Base-by-base conservation (phyloP, 2,329 filamentous ascomycete species). In the Sclerotinia borealis region DNA sequence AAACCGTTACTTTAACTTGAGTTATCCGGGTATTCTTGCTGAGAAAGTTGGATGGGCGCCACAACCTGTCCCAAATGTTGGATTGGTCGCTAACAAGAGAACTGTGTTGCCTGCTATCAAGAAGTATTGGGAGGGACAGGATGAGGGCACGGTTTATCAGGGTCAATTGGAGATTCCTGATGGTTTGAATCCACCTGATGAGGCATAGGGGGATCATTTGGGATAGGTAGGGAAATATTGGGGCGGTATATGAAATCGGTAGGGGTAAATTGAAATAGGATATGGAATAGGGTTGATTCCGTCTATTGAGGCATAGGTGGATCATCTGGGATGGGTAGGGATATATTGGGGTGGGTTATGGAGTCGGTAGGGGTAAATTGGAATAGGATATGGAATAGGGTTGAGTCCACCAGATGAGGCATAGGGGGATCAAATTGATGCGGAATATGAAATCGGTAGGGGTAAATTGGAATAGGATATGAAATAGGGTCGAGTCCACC, bases 281-380 rank as follows among this genome's bases (percentile, higher is more conserved):
- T 55, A 48, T 68, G 84, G 81, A 72, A 84, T 81, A 17, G 66
- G 91, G 86, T 78, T 96, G 96, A 75, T n/a, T n/a, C n/a, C n/a
- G n/a, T n/a, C n/a, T n/a, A n/a, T n/a, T n/a, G n/a, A n/a, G n/a
- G n/a, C n/a, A n/a, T n/a, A n/a, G n/a, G n/a, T n/a, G n/a, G n/a
- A n/a, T n/a, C n/a, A n/a, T n/a, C n/a, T n/a, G n/a, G n/a, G n/a
- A n/a, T n/a, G n/a, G n/a, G n/a, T n/a, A n/a, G n/a, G n/a, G n/a
- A n/a, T n/a, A n/a, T n/a, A n/a, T n/a, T n/a, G n/a, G n/a, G n/a
- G n/a, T n/a, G n/a, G n/a, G n/a, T n/a, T n/a, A n/a, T n/a, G n/a
- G n/a, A n/a, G n/a, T n/a, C n/a, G n/a, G n/a, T n/a, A n/a, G n/a
- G n/a, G n/a, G n/a, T n/a, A n/a, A n/a, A n/a, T n/a, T n/a, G n/a